Conservation (phyloP, 768 basidiomycete genomes). For the Nidularia sp. region DNA sequence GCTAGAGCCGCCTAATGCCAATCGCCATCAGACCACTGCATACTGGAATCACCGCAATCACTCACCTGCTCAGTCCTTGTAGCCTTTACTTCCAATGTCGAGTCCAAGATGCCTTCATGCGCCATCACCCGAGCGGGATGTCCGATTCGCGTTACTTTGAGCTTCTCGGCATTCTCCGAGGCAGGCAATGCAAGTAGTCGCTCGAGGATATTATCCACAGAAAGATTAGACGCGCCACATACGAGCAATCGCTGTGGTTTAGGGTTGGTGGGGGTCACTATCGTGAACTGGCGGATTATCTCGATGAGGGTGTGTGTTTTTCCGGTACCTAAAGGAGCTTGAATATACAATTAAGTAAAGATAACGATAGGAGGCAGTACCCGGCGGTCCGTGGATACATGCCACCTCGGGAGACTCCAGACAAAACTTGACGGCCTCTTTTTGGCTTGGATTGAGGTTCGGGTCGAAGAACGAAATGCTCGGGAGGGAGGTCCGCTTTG, state of each 20-base stretch:
- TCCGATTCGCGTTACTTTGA: conserved; percentile 83
- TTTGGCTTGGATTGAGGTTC: conserved; percentile 79
- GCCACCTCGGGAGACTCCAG: conserved; percentile 78
- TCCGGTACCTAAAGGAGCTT: conserved; percentile 60
- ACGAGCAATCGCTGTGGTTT: conserved; percentile 68
- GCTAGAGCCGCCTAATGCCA: conserved; percentile 65
- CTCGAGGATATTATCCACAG: conserved; percentile 94
- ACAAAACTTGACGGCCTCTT: conserved; percentile 79
- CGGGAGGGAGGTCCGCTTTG: conserved; percentile 27
- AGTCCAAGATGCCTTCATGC: conserved; percentile 57
- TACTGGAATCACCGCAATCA: too few relatives aligned
- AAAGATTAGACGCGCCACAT: conserved; percentile 91
- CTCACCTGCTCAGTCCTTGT: conserved; percentile 71
- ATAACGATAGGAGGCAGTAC: conserved; percentile 41
- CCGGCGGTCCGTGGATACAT: conserved; percentile 96
- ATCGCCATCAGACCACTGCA: background rate
- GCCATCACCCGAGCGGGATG: conserved; percentile 93
- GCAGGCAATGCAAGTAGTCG: conserved; percentile 66
- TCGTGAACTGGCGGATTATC: conserved; percentile 79
- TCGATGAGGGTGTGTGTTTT: conserved; percentile 97
- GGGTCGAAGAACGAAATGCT: conserved; percentile 68
- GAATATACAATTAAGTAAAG: background rate
- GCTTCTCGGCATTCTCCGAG: conserved; percentile 39
- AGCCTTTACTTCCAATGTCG: conserved; percentile 72
- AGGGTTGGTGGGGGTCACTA: conserved; percentile 38